Evolutionary conservation across 768 basidiomycete species (phyloP).

Genomic region (Lepiota brunneoincarnata): DNA sequence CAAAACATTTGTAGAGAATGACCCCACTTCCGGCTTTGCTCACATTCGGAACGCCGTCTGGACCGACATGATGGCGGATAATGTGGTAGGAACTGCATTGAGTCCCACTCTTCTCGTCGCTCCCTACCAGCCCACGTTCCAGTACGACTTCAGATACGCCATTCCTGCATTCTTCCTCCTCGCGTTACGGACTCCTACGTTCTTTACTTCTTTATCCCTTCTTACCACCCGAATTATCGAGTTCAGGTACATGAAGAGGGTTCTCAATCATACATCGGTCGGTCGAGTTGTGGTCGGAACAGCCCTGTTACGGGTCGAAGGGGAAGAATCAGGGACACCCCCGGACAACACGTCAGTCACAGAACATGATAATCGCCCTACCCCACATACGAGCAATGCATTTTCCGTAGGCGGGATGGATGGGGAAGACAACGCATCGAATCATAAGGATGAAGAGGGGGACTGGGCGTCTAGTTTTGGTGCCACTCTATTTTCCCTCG

Average conservation of each 20-base stretch:
- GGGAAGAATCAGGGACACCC: too few relatives aligned
- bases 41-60: neutral
- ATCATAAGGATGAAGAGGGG: too few relatives aligned
- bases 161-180: neutral
- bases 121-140: neutral
- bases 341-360: too few relatives aligned
- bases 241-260: neutral
- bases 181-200: neutral
- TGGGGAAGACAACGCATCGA: too few relatives aligned
- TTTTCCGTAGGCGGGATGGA: too few relatives aligned
- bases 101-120: neutral
- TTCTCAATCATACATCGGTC: neutral
- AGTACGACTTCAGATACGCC: slow-evolving; percentile 1
- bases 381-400: too few relatives aligned
- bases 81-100: neutral
- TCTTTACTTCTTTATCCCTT: neutral
- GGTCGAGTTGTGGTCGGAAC: neutral
- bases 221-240: neutral
- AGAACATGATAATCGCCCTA: too few relatives aligned
- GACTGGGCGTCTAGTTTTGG: too few relatives aligned
- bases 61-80: slow-evolving; percentile 1
- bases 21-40: neutral
- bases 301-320: neutral
- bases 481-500: too few relatives aligned
- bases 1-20: neutral